Evolutionary conservation across 2,329 filamentous ascomycete species (phyloP).

Genomic region (Volutella citrinella): DNA sequence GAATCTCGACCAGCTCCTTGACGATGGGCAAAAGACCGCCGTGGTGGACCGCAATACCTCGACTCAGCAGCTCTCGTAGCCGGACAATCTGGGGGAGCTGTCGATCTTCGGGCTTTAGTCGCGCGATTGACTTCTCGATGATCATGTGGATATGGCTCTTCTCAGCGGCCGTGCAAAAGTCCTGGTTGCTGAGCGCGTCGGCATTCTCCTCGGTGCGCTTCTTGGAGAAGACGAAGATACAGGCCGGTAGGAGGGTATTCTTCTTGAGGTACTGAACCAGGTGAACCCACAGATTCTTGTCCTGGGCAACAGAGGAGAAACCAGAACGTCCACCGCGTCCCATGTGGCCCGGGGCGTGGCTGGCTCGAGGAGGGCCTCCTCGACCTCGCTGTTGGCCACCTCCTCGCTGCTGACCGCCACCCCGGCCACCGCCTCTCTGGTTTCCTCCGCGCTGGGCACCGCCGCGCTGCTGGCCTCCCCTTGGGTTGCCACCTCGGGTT

Average conservation of each 20-base stretch:
- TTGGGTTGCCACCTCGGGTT: conserved; percentile 36
- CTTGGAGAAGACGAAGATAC: conserved; percentile 98
- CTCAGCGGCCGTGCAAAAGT: conserved; percentile 89
- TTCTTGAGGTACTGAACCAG: conserved; percentile 89
- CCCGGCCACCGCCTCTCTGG: conserved; percentile 45
- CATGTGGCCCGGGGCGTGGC: conserved; percentile 76
- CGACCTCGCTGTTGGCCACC: conserved; percentile 50
- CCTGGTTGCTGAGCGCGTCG: conserved; percentile 88
- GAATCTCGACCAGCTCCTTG: conserved; percentile 94
- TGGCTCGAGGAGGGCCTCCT: conserved; percentile 52
- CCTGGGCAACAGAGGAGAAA: conserved; percentile 85
- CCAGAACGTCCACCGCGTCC: conserved; percentile 82
- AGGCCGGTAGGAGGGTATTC: conserved; percentile 81
- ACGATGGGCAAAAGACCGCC: conserved; percentile 93
- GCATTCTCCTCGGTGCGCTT: conserved; percentile 97
- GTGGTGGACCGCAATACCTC: conserved; percentile 94
- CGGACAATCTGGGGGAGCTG: conserved; percentile 88
- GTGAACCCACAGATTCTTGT: conserved; percentile 95
- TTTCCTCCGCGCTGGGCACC: conserved; percentile 38
- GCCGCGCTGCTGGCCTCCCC: conserved; percentile 34
- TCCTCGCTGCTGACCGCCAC: conserved; percentile 47
- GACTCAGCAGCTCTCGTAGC: conserved; percentile 76
- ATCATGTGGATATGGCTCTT: conserved; percentile 98
- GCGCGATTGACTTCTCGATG: conserved; percentile 89
- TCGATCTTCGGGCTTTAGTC: conserved; percentile 86